Evolutionary conservation across 192 early-diverging fungal species (phyloP), one percentile per base, ranked within the genome.

Genomic region (Thamnidium elegans): DNA sequence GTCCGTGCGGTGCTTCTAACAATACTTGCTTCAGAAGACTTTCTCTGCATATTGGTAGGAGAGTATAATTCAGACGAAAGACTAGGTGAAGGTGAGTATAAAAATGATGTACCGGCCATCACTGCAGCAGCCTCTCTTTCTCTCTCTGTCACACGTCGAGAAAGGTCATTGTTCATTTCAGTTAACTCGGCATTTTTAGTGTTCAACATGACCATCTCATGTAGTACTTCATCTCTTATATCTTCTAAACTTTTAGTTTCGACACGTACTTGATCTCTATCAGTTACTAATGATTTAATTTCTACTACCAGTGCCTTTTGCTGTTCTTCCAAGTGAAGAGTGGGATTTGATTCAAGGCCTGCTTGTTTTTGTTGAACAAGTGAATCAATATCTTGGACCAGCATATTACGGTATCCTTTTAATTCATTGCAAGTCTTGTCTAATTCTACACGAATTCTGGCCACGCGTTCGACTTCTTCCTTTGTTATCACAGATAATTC

Each of bases 111-210:
- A 7, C 69, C 70, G 0, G 74, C 74, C 65, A 76, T 71, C 10
- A 76, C 58, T 8, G 74, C 74, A 21, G 66, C 69, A 8, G 74
- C 70, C 44, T 76, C 74, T 44, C 74, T 42, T 47, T 50, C 52
- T 23, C 72, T 63, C 34, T 74, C 74, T 4, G 58, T 76, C 30
- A 66, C 62, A 50, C 74, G 64, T 50, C 73, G 61, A 34, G 76
- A 77, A 55, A 85, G 68, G 19, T 80, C 81, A 64, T 83, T 85
- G 60, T 85, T 85, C 61, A 85, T 80, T 11, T 65, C 71, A 4
- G 78, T 75, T 5, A 85, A 58, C 53, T 85, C 84, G 10, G 81
- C 73, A 39, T 79, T 85, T 42, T 81, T 78, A 34, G 75, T 74
- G 46, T 80, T 85, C 15, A 85, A 63, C 30, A 77, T 70, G 46